Evolutionary conservation across 768 basidiomycete species (phyloP), one percentile per base, ranked within the genome.

Genomic region (Trametes cingulata): DNA sequence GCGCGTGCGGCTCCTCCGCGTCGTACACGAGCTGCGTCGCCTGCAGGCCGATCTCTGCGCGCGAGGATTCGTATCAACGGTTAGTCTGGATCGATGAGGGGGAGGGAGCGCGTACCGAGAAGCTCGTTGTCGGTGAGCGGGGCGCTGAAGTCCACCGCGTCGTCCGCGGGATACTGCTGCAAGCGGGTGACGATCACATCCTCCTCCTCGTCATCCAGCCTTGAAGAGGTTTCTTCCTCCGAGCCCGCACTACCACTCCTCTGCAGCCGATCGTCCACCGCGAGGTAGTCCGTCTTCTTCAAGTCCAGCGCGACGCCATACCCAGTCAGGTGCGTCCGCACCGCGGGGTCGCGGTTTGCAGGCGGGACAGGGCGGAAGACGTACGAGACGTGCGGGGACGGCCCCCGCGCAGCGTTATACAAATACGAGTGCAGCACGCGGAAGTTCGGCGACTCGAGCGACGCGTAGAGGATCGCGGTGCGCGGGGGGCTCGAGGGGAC

Each of bases 211-310:
- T 51, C 58, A 33, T 39, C 35, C 13, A 40, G n/a, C 10, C 36
- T 36, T 1, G n/a, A 8, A 6, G 22, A 57, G 17, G 33, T 29
- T 1, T 49, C 63, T 4, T 51, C 52, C 33, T 49, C 54, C 9
- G 43, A 8, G 43, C 41, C 57, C 2, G n/a, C 12, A 19, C 47
- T 48, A 6, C 56, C 27, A 22, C 56, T 39, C 72, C 71, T 49
- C 56, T 65, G 62, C 17, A 63, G 72, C 45, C 97, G 78, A 71
- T 99, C 97, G 69, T 99, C 97, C 8, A 98, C 76, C 4, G 89
- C 94, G 13, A 98, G 82, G 70, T 98, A 99, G 67, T 99, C 97
- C 81, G 85, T 97, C 77, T 95, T 97, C 79, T 99, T 99, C 66
- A 99, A 74, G 65, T 96, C 93, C 53, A 99, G 77, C 20, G 90